These are phyloP conservation scores for Populus simonii DNA, from an alignment of 345 rosid species.

Conservation along the genomic window DNA sequence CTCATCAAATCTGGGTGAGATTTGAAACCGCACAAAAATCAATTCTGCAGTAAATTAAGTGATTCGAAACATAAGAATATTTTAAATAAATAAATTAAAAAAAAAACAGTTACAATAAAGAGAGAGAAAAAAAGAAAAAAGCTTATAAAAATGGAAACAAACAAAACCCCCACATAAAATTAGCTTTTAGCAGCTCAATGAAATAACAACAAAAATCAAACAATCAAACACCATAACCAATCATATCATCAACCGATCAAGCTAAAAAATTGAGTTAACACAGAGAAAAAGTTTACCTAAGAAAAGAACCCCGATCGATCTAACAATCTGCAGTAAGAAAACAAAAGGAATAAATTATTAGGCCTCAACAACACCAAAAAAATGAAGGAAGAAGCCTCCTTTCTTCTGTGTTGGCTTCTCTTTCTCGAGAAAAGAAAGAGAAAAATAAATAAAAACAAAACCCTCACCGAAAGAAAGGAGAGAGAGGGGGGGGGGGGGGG, in stretches of 20 bases:
- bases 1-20: neutral
- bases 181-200: neutral
- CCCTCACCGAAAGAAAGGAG: neutral
- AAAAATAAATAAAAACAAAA: constrained; percentile 16
- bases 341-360: neutral
- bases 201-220: neutral
- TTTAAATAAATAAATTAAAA: neutral
- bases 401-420: constrained; percentile 1
- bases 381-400: neutral
- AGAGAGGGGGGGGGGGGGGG: neutral
- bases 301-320: constrained; percentile 26
- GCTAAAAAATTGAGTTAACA: neutral
- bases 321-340: constrained; percentile 14
- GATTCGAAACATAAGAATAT: neutral
- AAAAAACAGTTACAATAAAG: neutral
- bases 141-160: no score
- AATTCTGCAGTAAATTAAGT: neutral
- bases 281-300: constrained; percentile 32
- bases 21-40: neutral
- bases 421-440: constrained; percentile 24
- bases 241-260: constrained; percentile 25
- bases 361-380: neutral
- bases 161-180: no score
- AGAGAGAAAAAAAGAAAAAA: neutral
- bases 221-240: neutral